Base-by-base conservation (phyloP, 768 basidiomycete species). In the Podaxis sp. region DNA sequence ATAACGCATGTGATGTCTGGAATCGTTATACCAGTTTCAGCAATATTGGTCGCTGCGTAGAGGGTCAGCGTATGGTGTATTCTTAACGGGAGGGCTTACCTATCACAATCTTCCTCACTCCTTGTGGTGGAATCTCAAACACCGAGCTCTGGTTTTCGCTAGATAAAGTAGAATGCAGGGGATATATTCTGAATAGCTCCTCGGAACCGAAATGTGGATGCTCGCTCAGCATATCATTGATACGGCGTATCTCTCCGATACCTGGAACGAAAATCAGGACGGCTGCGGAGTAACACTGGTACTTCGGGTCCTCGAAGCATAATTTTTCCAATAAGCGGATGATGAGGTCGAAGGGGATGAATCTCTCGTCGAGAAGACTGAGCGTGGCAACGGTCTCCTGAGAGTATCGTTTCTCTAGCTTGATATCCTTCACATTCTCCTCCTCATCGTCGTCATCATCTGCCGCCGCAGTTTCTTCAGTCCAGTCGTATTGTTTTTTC, bases 1-100 rank as follows among this genome's bases (percentile, higher is more conserved):
- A 99, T 94, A 24, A 98, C 96, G 67, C 94, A 95, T 8, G 95
- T 96, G 63, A 97, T 92, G 68, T 99, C 97, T 5, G 96, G 96
- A 60, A 99, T 99, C 1, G 97, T 99, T 59, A 99, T 93, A 68
- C 96, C 96, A 13, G 96, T 99, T 75, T 99, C 96, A 15, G 94
- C 91, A 67, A 96, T 94, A 70, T 96, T 94, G 37, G 93, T 94
- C 2, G 92, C 92, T 94, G 65, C 59, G 61, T 41, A 40, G 24
- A 64, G 7, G 33, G 65, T 61, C 51, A 60, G 56, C 46, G 41
- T 15, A 40, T 10, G 37, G 37, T 4, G 7, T 28, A n/a, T 33
- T 15, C 13, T 7, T 51, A 59, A 62, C 58, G 63, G 59, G 13
- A 50, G 17, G 22, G 68, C 81, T 44, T 70, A 95, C 95, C 91